Conservation (phyloP, 352 stramenopile species). For the Phytophthora colocasiae region DNA sequence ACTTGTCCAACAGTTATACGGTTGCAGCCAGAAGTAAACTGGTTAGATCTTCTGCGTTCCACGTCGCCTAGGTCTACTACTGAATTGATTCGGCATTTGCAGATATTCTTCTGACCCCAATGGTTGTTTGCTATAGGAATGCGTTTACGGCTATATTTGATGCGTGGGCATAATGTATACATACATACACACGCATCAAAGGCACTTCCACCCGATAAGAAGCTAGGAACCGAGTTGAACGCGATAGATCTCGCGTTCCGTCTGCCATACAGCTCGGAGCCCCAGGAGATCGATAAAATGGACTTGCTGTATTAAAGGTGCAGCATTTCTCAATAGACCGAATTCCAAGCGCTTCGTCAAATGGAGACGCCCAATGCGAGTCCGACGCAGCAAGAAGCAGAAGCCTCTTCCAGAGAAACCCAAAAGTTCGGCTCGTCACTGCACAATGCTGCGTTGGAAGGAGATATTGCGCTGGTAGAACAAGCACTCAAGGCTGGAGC, state of each 20-base stretch:
- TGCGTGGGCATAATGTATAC: background rate
- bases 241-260: background rate
- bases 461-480: conserved; percentile 10
- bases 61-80: no score
- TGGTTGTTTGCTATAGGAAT: background rate
- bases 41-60: no score
- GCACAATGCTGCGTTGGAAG: conserved; percentile 19
- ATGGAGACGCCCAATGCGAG: background rate
- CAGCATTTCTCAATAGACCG: background rate
- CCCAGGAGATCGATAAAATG: background rate
- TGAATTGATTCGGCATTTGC: no score
- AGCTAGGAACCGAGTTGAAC: background rate
- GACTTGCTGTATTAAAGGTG: background rate
- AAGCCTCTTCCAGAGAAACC: background rate
- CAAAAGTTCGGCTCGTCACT: conserved; percentile 11
- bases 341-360: background rate
- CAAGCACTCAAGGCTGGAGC: conserved; percentile 25
- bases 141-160: conserved; percentile 1
- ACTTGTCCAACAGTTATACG: no score
- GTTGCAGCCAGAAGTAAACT: no score
- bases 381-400: background rate
- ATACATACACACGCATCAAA: background rate
- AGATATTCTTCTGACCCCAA: no score
- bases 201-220: background rate
- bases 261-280: background rate